phyloP scores from a whole-genome alignment of 805 yeast genomes.

The Candida ficus region DNA sequence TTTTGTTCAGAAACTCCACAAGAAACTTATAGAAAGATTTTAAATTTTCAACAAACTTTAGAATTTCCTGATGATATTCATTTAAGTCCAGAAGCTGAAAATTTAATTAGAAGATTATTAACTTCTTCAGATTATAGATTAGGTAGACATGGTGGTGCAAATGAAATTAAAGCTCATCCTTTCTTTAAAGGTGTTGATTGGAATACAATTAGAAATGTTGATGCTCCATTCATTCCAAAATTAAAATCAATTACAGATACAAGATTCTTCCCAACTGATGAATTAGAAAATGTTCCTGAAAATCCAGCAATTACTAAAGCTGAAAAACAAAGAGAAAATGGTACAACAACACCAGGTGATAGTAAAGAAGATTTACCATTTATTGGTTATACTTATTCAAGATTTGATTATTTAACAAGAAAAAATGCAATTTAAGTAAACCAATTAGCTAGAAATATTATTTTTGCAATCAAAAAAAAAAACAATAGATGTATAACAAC shows the following conservation, averaged over 20 bases:
- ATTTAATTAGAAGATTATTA: conserved; percentile 81
- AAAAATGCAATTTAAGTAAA: conserved; percentile 43
- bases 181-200: conserved; percentile 88
- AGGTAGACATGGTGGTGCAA: conserved; percentile 53
- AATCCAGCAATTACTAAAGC: conserved; percentile 70
- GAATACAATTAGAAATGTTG: conserved; percentile 59
- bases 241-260: conserved; percentile 92
- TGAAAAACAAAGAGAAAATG: conserved; percentile 52
- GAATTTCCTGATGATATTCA: conserved; percentile 83
- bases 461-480: not conserved
- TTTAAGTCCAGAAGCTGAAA: conserved; percentile 87
- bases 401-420: conserved; percentile 87
- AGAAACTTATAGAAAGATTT: conserved; percentile 89
- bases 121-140: conserved; percentile 80
- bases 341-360: conserved; percentile 38
- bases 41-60: conserved; percentile 84
- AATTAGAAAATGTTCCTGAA: conserved; percentile 90
- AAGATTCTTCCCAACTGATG: conserved; percentile 96
- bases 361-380: conserved; percentile 89
- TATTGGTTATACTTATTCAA: conserved; percentile 93
- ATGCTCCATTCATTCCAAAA: conserved; percentile 95
- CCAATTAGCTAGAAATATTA: not conserved
- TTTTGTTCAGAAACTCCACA: conserved; percentile 91
- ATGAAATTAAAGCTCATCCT: conserved; percentile 67
- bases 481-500: not conserved